Evolutionary conservation across 1,284 basidiomycete genomes (phyloP), one percentile per base, ranked within the genome.

Genomic region (Farysia itapuensis): DNA sequence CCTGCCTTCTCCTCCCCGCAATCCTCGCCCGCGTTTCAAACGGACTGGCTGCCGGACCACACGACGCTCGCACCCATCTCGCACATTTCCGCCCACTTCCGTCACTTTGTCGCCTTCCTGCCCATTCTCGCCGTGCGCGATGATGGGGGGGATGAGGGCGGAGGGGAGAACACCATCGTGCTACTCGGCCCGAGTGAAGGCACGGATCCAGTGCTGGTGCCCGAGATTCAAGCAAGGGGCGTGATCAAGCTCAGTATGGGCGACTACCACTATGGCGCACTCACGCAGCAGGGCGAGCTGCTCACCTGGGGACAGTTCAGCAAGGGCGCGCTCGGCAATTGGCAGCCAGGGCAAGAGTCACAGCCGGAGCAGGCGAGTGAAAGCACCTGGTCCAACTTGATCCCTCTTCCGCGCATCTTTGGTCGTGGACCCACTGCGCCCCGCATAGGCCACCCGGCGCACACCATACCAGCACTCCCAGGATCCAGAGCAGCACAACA

Each of bases 251-350:
- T 92, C 43, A 85, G 86, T 8, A 81, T 90, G 35, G 92, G 92
- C 4, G 90, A 95, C 77, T 93, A 91, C 76, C 91, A 95, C 79
- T 85, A 81, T 67, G 88, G 85, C 20, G 90, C 92, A 0, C 80
- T 95, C 53, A 91, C 89, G 1, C 80, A 83, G 30, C 77, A 81
- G 20, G 92, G 91, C 12, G 83, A 85, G 61, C 80, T 94, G 19
- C 79, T 87, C 30, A 88, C 89, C 5, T 96, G 91, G 90, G 92
- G 92, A 13, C 68, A 79, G 30, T 89, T 85, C 74, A 85, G 84
- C 16, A 77, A 79, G 23, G 90, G 91, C 18, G 90, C 90, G 3
- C 80, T 93, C 28, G 91, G 91, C 1, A 81, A 92, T 2, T 90
- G 89, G 13, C 15, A 31, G 1, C 49, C 50, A 2, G 23, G 19